Evolutionary conservation across 495 filamentous ascomycete genomes (phyloP).

Genomic region (Lepraria neglecta): DNA sequence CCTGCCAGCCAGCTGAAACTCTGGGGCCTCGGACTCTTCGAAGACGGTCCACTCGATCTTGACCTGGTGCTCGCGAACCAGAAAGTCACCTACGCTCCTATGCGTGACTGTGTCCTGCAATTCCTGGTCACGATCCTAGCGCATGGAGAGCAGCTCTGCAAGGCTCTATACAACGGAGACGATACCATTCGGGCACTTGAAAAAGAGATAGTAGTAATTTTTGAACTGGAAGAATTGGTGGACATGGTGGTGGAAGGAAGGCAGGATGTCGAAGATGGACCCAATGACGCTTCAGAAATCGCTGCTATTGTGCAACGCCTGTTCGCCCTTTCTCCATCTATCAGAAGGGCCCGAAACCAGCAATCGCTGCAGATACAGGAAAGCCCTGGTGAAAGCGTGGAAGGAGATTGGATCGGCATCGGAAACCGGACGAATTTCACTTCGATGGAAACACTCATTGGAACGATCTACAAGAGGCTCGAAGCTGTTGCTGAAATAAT

Average conservation of each 20-base stretch:
- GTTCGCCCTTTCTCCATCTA: neutral
- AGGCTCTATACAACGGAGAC: neutral
- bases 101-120: neutral
- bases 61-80: neutral
- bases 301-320: neutral
- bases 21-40: neutral
- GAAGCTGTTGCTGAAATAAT: slow-evolving; percentile 1
- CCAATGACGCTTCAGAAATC: neutral
- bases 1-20: neutral
- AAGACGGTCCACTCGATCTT: neutral
- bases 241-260: neutral
- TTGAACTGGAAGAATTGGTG: neutral
- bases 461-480: neutral
- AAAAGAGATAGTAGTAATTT: neutral
- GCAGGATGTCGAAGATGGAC: slow-evolving; percentile 5
- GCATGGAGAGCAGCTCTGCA: slow-evolving; percentile 5
- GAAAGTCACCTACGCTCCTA: neutral
- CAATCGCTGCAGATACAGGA: slow-evolving; percentile 1
- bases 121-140: slow-evolving; percentile 1
- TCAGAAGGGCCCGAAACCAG: neutral
- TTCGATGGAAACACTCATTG: neutral
- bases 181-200: slow-evolving; percentile 2
- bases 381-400: neutral
- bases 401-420: neutral
- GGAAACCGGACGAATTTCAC: neutral